Conservation (phyloP, 1,139 yeast genomes). For the Casaregolazyma lundiana region DNA sequence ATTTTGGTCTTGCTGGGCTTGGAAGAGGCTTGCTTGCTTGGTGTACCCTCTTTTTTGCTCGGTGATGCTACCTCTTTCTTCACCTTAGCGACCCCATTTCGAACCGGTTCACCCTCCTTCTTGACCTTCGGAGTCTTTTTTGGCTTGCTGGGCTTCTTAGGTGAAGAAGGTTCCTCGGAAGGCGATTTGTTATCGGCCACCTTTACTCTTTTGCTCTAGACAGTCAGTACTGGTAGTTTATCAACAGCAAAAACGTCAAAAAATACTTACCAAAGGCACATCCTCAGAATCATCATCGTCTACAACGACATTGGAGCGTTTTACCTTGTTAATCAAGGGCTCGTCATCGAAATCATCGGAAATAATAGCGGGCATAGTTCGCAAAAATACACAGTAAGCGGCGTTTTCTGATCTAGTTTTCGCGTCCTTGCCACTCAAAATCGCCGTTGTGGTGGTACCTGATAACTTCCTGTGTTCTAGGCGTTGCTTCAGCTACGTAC, state of each 20-base stretch:
- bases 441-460: no score
- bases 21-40: constrained; percentile 8
- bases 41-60: constrained; percentile 1
- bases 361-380: not conserved
- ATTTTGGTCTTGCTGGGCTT: constrained; percentile 8
- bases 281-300: constrained; percentile 13
- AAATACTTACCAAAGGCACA: constrained; percentile 17
- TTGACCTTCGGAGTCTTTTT: constrained; percentile 9
- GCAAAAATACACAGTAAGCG: not conserved
- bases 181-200: constrained; percentile 6
- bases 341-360: not conserved
- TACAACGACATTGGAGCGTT: not conserved
- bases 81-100: not conserved
- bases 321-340: not conserved
- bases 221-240: not conserved
- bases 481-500: not conserved
- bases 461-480: no score
- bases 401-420: no score
- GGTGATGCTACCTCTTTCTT: constrained; percentile 3
- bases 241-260: not conserved
- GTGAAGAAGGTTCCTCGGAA: constrained; percentile 1
- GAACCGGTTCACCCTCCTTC: not conserved
- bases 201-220: not conserved
- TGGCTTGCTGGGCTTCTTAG: constrained; percentile 10
- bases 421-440: no score